These are phyloP conservation scores for Chrysoporthe cubensis DNA, from an alignment of 2,329 filamentous ascomycete genomes.

Conservation along the genomic window DNA sequence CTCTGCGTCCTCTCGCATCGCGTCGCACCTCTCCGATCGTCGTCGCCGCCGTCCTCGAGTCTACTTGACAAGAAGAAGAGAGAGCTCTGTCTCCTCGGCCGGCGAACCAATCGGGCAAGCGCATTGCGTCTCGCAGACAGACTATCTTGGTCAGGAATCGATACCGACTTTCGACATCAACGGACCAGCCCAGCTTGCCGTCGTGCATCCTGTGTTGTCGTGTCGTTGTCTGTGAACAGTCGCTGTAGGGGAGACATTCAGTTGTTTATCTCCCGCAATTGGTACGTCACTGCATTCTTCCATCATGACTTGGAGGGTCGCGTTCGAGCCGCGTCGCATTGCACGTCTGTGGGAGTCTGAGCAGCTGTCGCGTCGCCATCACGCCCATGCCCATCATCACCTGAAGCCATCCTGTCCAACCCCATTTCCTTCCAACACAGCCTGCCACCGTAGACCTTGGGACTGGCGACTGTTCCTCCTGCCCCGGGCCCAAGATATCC, in stretches of 20 bases:
- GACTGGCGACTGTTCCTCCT: not conserved
- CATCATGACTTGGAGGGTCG: constrained; percentile 30
- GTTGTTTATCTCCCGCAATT: constrained; percentile 91
- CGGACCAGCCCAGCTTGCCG: constrained; percentile 26
- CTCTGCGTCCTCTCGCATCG: constrained; percentile 20
- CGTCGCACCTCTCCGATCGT: constrained; percentile 26
- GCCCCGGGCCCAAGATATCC: not conserved
- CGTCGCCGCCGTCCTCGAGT: constrained; percentile 29
- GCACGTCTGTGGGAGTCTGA: constrained; percentile 29
- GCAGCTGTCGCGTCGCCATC: constrained; percentile 15
- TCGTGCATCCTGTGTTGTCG: constrained; percentile 24
- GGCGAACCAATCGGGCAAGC: constrained; percentile 29
- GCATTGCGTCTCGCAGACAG: constrained; percentile 28
- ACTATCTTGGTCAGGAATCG: constrained; percentile 33
- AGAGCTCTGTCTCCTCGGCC: constrained; percentile 17
- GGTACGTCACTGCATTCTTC: constrained; percentile 55
- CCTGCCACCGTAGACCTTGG: constrained; percentile 20
- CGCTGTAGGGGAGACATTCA: constrained; percentile 87
- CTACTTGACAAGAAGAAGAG: constrained; percentile 21
- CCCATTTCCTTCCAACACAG: not conserved
- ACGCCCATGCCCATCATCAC: not conserved
- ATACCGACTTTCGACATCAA: constrained; percentile 39
- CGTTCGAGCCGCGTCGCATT: constrained; percentile 29
- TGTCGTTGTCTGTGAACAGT: constrained; percentile 39
- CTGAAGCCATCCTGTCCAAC: not conserved